Conservation (phyloP, 1,284 basidiomycete genomes). For the Cutaneotrichosporon spelunceum region DNA sequence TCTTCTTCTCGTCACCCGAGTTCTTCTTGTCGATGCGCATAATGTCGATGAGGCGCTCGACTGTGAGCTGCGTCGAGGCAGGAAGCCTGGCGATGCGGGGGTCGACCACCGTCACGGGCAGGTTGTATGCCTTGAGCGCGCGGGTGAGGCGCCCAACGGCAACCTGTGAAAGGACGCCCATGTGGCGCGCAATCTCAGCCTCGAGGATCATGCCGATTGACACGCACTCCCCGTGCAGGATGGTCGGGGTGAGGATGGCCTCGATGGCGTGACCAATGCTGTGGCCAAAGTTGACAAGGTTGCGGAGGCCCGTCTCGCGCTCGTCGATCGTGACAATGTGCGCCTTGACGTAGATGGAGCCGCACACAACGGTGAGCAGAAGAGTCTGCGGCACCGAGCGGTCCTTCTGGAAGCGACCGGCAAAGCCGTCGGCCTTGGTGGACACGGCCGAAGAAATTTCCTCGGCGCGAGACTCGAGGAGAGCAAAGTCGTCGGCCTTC, state of each 20-base stretch:
- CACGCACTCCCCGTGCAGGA: conserved; percentile 91
- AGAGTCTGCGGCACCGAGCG: conserved; percentile 68
- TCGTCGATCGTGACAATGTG: conserved; percentile 94
- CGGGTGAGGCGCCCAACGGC: conserved; percentile 80
- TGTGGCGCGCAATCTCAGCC: conserved; percentile 81
- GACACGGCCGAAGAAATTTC: conserved; percentile 82
- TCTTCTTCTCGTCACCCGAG: conserved; percentile 78
- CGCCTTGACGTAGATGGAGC: conserved; percentile 85
- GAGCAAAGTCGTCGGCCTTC: conserved; percentile 80
- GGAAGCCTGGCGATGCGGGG: conserved; percentile 69
- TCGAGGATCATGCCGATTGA: conserved; percentile 91
- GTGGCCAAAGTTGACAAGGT: conserved; percentile 96
- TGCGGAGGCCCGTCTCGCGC: conserved; percentile 88
- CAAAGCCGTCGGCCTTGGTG: conserved; percentile 52
- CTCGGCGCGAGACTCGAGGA: conserved; percentile 75
- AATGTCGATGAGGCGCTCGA: conserved; percentile 83
- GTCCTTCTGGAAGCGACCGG: conserved; percentile 66
- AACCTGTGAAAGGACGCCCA: conserved; percentile 81
- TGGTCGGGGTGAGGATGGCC: conserved; percentile 81
- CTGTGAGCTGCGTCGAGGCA: conserved; percentile 67
- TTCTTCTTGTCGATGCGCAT: conserved; percentile 98
- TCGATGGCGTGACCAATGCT: conserved; percentile 95
- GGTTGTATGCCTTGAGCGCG: conserved; percentile 78
- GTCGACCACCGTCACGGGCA: conserved; percentile 76
- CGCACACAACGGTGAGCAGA: conserved; percentile 72